Evolutionary conservation across 2,329 filamentous ascomycete genomes (phyloP).

Genomic region (Beauveria bassiana): DNA sequence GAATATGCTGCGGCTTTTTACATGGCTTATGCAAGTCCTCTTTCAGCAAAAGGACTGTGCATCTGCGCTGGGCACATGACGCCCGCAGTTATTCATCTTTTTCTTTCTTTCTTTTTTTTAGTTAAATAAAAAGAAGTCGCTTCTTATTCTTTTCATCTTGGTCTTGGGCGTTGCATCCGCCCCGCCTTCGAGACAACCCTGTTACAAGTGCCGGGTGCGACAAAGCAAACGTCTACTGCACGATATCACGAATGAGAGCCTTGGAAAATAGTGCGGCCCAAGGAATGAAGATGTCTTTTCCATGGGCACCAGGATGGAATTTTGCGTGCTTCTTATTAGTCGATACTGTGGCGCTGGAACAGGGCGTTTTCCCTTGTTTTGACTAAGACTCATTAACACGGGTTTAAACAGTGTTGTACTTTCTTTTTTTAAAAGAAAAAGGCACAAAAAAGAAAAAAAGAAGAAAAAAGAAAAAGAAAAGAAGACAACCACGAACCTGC

Average conservation of each 20-base stretch:
- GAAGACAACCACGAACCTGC: not conserved
- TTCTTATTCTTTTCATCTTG: too few relatives aligned
- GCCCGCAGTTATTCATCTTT: not conserved
- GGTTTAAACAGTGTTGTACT: too few relatives aligned
- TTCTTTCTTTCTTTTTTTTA: too few relatives aligned
- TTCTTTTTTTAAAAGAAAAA: not conserved
- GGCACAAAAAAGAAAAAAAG: too few relatives aligned
- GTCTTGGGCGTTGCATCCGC: not conserved
- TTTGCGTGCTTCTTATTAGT: too few relatives aligned
- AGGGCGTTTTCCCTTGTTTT: not conserved
- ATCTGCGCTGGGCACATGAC: not conserved
- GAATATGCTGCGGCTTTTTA: too few relatives aligned
- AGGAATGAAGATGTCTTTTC: too few relatives aligned
- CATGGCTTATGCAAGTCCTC: not conserved
- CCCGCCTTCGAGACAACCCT: not conserved
- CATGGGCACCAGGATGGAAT: too few relatives aligned
- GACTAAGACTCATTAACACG: constrained; percentile 2
- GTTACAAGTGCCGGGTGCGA: not conserved
- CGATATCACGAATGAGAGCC: too few relatives aligned
- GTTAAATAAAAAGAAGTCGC: too few relatives aligned
- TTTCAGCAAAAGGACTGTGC: not conserved
- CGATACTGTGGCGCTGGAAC: too few relatives aligned
- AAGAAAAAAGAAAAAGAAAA: not conserved
- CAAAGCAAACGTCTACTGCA: not conserved
- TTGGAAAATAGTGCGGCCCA: too few relatives aligned